Evolutionary conservation across 192 early-diverging fungal genomes (phyloP).

Genomic region (Coemansia sp.): DNA sequence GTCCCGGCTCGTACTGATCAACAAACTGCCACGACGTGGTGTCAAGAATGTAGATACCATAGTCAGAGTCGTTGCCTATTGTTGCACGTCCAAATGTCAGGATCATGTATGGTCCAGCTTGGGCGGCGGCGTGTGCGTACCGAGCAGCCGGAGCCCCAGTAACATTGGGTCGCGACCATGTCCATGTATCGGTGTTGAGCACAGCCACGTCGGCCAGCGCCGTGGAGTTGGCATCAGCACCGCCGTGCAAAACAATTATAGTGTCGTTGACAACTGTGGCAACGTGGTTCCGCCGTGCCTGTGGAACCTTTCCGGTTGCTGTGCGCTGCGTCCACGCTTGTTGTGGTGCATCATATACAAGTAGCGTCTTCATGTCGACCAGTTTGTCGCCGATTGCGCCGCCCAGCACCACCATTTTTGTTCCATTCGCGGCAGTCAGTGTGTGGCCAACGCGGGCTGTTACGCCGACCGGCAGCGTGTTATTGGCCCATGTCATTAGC

Average conservation of each 20-base stretch:
- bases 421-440: constrained; percentile 22
- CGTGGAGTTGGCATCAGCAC: constrained; percentile 19
- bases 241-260: constrained; percentile 46
- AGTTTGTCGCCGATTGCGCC: constrained; percentile 13
- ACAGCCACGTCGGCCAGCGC: constrained; percentile 49
- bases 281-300: constrained; percentile 32
- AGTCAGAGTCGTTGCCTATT: constrained; percentile 10
- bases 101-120: constrained; percentile 47
- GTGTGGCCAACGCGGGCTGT: constrained; percentile 41
- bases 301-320: constrained; percentile 24
- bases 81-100: constrained; percentile 34
- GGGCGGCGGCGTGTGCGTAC: constrained; percentile 40
- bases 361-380: constrained; percentile 26
- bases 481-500: constrained; percentile 42
- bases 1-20: constrained; percentile 29
- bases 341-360: constrained; percentile 25
- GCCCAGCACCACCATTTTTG: constrained; percentile 49
- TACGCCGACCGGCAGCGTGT: constrained; percentile 31
- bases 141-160: constrained; percentile 21
- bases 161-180: constrained; percentile 25
- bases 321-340: constrained; percentile 31
- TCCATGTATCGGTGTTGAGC: constrained; percentile 47
- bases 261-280: constrained; percentile 37
- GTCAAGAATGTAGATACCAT: constrained; percentile 44
- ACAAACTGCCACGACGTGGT: constrained; percentile 42